Evolutionary conservation across 352 stramenopile species (phyloP), one percentile per base, ranked within the genome.

Genomic region (Pythium myriotylum): DNA sequence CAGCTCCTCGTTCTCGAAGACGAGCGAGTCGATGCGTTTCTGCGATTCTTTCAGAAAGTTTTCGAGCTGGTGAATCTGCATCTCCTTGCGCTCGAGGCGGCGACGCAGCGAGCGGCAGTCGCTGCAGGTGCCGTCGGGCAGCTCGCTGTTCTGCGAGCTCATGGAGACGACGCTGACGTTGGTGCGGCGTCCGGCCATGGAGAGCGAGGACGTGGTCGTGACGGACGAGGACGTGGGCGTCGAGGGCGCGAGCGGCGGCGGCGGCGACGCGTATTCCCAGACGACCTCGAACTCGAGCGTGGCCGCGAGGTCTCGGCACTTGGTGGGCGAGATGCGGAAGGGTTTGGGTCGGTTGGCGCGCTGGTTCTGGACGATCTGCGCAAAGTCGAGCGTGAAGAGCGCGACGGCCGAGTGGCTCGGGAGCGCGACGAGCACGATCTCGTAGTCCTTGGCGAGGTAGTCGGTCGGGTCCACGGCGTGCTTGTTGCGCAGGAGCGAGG

Each of bases 371-470:
- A 92, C 79, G 58, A 92, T 69, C 20, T 83, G 70, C 4, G 83
- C 79, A 54, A 92, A 92, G 65, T 92, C 83, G 24, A 92, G 22
- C 0, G 74, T 74, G 64, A 92, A 92, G 33, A 92, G 72, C 29
- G 83, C 83, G 22, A 92, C 83, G 26, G 83, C 83, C 45, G 83
- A 91, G 68, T 92, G 81, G 42, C 83, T 92, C 14, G 83, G 83
- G n/a, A 92, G 70, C 76, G 83, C 83, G 0, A 92, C 83, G 43
- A 92, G 77, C 61, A 92, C 79, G 61, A 92, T 74, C 53, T 92
- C 83, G 74, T 92, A 92, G 39, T 92, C 83, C 40, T 92, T 92
- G 61, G 77, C 77, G n/a, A 86, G 67, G 54, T 84, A 90, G 26
- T 88, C 74, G 52, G 35, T 61, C 4, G 49, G 20, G 27, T 51